These are phyloP conservation scores for Phytophthora pseudosyringae DNA, from an alignment of 352 stramenopile genomes.

Conservation along the genomic window DNA sequence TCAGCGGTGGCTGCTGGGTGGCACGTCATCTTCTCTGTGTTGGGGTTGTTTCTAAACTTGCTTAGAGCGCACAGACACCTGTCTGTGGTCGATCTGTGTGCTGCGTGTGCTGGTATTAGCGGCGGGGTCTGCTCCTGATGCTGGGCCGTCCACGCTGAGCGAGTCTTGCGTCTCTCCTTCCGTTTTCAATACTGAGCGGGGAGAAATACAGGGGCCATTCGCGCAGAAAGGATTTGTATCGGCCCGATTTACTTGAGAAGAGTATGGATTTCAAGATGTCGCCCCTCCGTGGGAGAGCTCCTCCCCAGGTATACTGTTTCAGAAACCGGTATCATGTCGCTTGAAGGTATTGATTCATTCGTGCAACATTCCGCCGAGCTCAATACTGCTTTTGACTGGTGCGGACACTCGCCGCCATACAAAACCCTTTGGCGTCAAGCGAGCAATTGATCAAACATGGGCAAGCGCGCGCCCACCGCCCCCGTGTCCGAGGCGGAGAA, in stretches of 20 bases:
- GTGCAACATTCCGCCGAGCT: too few relatives aligned
- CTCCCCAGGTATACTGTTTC: neutral
- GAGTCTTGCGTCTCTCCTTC: neutral
- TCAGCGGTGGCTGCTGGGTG: constrained; percentile 17
- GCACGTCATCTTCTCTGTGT: constrained; percentile 26
- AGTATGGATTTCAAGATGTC: constrained; percentile 22
- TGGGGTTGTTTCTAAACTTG: constrained; percentile 6
- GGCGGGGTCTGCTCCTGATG: neutral
- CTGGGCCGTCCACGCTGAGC: neutral
- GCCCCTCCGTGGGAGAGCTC: neutral
- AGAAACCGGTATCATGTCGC: neutral
- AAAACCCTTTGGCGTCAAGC: constrained; percentile 5
- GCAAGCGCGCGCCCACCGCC: constrained; percentile 44
- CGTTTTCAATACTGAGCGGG: constrained; percentile 35
- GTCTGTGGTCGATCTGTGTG: constrained; percentile 6
- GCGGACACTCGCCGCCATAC: constrained; percentile 20
- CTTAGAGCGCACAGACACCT: constrained; percentile 29
- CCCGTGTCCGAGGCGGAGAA: constrained; percentile 51
- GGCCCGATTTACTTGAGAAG: neutral
- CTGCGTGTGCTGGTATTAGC: neutral
- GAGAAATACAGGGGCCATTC: constrained; percentile 13
- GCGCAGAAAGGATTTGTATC: constrained; percentile 7
- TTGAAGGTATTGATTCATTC: neutral
- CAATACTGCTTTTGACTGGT: constrained; percentile 26
- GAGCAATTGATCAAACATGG: constrained; percentile 37